Evolutionary conservation across 1,139 yeast species (phyloP), one percentile per base, ranked within the genome.

Genomic region (Yamadazyma atmosphaerica): DNA sequence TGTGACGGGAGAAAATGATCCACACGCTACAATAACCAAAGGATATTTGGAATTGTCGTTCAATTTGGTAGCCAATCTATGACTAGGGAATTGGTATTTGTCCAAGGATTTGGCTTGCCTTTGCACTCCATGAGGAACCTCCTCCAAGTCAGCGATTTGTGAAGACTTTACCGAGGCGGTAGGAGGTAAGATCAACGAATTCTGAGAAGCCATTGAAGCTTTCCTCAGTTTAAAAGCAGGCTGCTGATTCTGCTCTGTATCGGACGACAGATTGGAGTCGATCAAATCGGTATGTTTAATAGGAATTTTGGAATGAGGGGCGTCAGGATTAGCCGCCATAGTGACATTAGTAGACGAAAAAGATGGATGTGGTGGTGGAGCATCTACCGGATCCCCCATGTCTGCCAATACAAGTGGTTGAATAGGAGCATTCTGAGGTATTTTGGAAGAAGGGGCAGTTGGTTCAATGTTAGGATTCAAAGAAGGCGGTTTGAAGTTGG

Each of bases 1-100:
- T 0, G 98, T 92, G 39, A 92, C 81, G 26, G 99, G 99, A 1
- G 96, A 86, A 57, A 92, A 92, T 4, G 96, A 88, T 4, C 99
- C 98, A 63, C 98, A 92, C 2, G 98, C 98, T 21, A 92, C 98
- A 41, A 92, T 77, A 12, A 92, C 97, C 48, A 92, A 72, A 1
- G 99, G 98, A 48, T 83, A 77, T 62, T 90, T 90, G 44, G 83
- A 70, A 41, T 86, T 81, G 53, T 89, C 95, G 43, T 79, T 67
- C 56, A 92, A 65, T 36, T 76, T 76, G 23, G 82, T 79, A 22
- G 89, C 85, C 40, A 92, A 70, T 44, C 98, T 70, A 62, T 92
- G 97, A 1, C 84, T 77, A 1, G 98, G 98, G 61, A 92, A 92
- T 40, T 68, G 63, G 63, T 92, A 92, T 34, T 79, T 74, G 8